Evolutionary conservation across 352 stramenopile genomes (phyloP), one percentile per base, ranked within the genome.

Genomic region (Pythium apleroticum): DNA sequence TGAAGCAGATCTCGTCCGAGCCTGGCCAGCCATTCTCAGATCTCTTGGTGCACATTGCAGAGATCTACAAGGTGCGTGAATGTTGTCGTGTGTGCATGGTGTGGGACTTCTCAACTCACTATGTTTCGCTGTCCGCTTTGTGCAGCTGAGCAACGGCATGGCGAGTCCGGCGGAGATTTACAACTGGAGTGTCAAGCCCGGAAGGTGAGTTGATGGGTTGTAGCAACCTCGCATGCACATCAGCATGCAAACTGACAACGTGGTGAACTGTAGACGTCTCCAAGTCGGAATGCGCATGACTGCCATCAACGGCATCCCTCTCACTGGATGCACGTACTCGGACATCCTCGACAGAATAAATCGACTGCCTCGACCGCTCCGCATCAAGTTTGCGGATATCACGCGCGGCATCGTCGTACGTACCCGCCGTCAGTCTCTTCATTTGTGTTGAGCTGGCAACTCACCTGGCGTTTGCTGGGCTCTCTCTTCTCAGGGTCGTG

Each of bases 131-230:
- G 4, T 62, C 19, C 48, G 3, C 46, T 19, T 14, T 17, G 6
- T 28, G 9, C 7, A 88, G 79, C 65, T 95, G 14, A 74, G 77
- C 19, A 94, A 86, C 45, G 87, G 87, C 24, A 81, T 93, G 72
- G 81, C 87, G 37, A 93, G 83, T 69, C 87, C 87, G 45, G 87
- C 87, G 7, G 87, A 95, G 71, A 91, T 95, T 62, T 96, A 96
- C 76, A 96, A 96, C 68, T 96, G 87, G 87, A 88, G 87, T 65
- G 84, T 94, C 53, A 96, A 96, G 52, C 85, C 87, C 24, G 87
- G 94, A 66, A 91, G 93, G 82, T 87, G 53, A 31, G 73, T 65
- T 37, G 1, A 0, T 54, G 25, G n/a, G 2, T 10, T 19, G 35
- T 59, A 11, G 15, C 46, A 27, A 46, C n/a, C n/a, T n/a, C n/a